phyloP scores from a whole-genome alignment of 2,329 filamentous ascomycete genomes.

The Neopestalotiopsis sp. region DNA sequence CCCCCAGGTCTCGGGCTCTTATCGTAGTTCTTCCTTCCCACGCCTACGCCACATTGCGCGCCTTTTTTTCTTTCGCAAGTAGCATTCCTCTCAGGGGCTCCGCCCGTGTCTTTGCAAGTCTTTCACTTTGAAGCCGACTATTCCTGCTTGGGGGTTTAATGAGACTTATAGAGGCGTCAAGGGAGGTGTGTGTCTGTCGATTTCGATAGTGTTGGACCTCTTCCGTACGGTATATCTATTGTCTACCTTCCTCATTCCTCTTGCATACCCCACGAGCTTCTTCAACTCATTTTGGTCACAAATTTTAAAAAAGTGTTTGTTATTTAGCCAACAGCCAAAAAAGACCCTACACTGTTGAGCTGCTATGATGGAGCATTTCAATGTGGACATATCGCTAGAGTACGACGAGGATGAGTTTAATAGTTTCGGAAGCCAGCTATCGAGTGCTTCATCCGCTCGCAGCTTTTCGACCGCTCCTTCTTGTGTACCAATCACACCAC shows the following conservation, averaged over 20 bases:
- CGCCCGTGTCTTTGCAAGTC: slow-evolving; percentile 2
- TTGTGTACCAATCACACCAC: slow-evolving; percentile 38
- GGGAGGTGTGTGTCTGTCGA: slow-evolving; percentile 8
- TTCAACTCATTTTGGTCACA: neutral
- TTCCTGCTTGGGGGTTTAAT: slow-evolving; percentile 7
- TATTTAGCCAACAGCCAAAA: neutral
- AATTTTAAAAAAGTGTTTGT: neutral
- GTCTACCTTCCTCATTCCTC: slow-evolving; percentile 25
- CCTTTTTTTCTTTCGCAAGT: slow-evolving; percentile 1
- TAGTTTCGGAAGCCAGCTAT: slow-evolving; percentile 29
- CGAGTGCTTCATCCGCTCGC: slow-evolving; percentile 31
- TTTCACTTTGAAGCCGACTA: slow-evolving; percentile 4
- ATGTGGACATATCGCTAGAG: slow-evolving; percentile 42
- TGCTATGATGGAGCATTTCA: slow-evolving; percentile 20
- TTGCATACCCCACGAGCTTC: slow-evolving; percentile 17
- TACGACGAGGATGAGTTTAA: slow-evolving; percentile 30
- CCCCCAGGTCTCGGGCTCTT: neutral
- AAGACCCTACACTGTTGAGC: slow-evolving; percentile 22
- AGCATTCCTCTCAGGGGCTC: slow-evolving; percentile 12
- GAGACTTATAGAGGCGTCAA: slow-evolving; percentile 7
- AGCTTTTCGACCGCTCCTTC: slow-evolving; percentile 39
- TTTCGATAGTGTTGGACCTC: slow-evolving; percentile 2
- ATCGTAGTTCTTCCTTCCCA: neutral
- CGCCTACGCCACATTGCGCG: neutral
- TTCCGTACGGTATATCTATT: slow-evolving; percentile 15